A percentile compares a stretch with the other conserved stretches of the same genome.
Evolutionary conservation across 352 stramenopile species (phyloP).

Genomic region (Pythium brassicae): DNA sequence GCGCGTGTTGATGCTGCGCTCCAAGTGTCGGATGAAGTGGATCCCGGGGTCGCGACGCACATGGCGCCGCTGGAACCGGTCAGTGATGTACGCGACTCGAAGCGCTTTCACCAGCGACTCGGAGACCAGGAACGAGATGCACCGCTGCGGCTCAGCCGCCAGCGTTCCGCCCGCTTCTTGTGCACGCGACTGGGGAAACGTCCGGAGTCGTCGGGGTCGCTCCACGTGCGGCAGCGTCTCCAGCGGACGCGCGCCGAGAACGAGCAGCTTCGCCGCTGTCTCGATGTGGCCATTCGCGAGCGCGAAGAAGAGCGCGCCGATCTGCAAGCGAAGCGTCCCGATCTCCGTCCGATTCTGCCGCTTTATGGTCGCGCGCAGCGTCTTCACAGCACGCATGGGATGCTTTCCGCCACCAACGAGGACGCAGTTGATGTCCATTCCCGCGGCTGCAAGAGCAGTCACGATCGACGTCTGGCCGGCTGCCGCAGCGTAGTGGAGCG

Average conservation of each 20-base stretch:
- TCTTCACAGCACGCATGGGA: not conserved
- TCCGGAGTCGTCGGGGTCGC: constrained; percentile 6
- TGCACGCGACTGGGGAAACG: not conserved
- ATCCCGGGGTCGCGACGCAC: constrained; percentile 4
- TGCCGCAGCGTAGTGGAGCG: constrained; percentile 43
- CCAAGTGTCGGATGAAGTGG: constrained; percentile 38
- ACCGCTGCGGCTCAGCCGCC: not conserved
- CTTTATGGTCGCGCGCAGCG: not conserved
- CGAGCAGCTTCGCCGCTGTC: constrained; percentile 51
- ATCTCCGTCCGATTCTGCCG: not conserved
- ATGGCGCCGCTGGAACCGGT: not conserved
- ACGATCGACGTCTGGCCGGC: constrained; percentile 40
- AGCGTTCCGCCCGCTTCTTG: not conserved
- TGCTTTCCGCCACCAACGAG: not conserved
- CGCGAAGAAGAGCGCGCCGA: constrained; percentile 43
- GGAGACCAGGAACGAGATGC: constrained; percentile 13
- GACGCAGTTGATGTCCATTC: constrained; percentile 58
- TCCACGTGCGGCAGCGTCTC: constrained; percentile 35
- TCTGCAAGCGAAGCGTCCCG: constrained; percentile 11
- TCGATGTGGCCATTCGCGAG: constrained; percentile 48
- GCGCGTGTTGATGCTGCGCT: constrained; percentile 36
- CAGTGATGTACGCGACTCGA: constrained; percentile 12
- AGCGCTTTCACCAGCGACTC: constrained; percentile 22
- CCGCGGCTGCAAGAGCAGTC: constrained; percentile 34
- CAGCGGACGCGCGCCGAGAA: constrained; percentile 44